These are phyloP conservation scores for Neurospora terricola DNA, from an alignment of 495 filamentous ascomycete species.

Conservation along the genomic window DNA sequence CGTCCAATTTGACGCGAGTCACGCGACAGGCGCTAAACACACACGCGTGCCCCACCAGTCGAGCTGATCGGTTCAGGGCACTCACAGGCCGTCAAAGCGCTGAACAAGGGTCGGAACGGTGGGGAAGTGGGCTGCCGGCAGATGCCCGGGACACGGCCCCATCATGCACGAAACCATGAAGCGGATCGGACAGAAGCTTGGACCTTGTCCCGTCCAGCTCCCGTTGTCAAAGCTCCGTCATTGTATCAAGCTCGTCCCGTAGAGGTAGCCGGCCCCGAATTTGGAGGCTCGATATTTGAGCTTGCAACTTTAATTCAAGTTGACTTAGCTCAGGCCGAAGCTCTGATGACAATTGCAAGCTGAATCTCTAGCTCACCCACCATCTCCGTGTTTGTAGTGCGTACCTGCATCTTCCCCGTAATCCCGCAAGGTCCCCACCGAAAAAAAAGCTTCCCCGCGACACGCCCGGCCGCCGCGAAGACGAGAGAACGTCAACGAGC, in stretches of 20 bases:
- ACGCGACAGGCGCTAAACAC: neutral
- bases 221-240: neutral
- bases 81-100: neutral
- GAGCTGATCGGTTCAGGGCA: neutral
- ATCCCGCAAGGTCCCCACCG: neutral
- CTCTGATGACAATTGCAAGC: neutral
- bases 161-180: neutral
- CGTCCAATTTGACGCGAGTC: neutral
- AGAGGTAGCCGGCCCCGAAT: neutral
- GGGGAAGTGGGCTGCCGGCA: neutral
- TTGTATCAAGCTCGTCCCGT: neutral
- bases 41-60: neutral
- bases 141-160: neutral
- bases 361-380: neutral
- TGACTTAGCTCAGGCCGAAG: too few relatives aligned
- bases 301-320: neutral
- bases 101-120: neutral
- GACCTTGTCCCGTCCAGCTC: neutral
- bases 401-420: neutral
- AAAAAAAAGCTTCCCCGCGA: neutral
- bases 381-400: neutral
- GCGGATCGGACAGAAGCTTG: neutral
- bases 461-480: neutral
- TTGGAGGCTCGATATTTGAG: neutral
- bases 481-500: neutral